Percentiles rank a stretch among this genome's conserved stretches.
These are phyloP conservation scores for Arctostaphylos glauca DNA, from an alignment of 148 eudicot species.

Conservation along the genomic window DNA sequence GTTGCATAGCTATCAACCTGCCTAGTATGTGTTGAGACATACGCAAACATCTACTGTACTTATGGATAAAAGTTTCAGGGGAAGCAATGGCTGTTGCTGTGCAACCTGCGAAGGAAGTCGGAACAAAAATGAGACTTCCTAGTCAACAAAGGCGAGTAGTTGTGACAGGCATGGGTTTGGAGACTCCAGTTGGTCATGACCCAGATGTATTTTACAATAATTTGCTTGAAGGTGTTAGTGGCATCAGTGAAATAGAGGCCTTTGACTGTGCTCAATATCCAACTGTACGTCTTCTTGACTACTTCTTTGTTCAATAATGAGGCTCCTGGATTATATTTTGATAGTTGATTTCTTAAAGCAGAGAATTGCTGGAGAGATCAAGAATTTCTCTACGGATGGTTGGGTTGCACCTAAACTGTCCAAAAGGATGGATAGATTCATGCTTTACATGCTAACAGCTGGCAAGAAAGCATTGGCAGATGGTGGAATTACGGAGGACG, in stretches of 20 bases:
- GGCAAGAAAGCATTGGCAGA: constrained; percentile 96
- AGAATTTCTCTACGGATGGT: constrained; percentile 82
- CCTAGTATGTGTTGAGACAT: neutral
- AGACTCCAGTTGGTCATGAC: constrained; percentile 73
- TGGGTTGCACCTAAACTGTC: constrained; percentile 88
- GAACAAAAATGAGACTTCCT: constrained; percentile 42
- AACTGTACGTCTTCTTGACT: constrained; percentile 48
- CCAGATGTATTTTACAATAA: constrained; percentile 74
- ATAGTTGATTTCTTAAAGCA: constrained; percentile 26
- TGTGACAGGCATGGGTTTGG: constrained; percentile 96
- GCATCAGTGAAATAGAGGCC: constrained; percentile 76
- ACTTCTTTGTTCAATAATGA: constrained; percentile 2
- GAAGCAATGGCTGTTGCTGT: constrained; percentile 61
- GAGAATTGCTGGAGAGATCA: constrained; percentile 98
- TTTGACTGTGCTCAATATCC: constrained; percentile 79
- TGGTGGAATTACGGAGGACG: constrained; percentile 75
- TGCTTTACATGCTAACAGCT: constrained; percentile 94
- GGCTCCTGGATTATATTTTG: constrained; percentile 13
- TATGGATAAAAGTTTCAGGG: constrained; percentile 38
- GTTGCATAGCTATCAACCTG: neutral
- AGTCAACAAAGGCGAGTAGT: constrained; percentile 75
- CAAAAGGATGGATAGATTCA: constrained; percentile 88
- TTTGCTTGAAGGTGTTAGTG: constrained; percentile 94
- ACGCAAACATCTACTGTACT: neutral
- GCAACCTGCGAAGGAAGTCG: constrained; percentile 60